Base-by-base conservation (phyloP, 495 filamentous ascomycete species). In the Penicillium malachiteum region DNA sequence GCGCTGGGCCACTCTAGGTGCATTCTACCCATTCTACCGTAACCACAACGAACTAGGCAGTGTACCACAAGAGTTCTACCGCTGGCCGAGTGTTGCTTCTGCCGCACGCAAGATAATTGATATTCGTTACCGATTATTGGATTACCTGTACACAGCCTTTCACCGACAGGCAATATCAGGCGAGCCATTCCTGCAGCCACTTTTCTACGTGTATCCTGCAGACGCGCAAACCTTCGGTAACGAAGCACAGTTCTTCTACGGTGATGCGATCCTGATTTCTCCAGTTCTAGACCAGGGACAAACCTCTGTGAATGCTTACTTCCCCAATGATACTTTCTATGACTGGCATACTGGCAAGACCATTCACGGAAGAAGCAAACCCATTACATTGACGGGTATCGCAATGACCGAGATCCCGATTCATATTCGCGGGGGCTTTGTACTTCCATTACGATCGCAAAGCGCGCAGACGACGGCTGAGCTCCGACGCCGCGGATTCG, bases 61-160 rank as follows among this genome's bases (percentile, higher is more conserved):
- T 16, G 75, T 78, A 31, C 52, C 81, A 0, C 91, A 95, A 69
- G 91, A 96, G 62, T 89, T 90, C 64, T 96, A 95, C 72, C 81
- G 77, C 43, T 94, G 87, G 84, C 64, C 77, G 1, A 68, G 65
- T 3, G 89, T 91, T 2, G 74, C 87, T 6, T 74, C 78, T 10
- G 85, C 87, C 0, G 90, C 88, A 0, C 76, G 76, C 43, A 88
- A 85, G 63, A 84, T 83, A 49, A 91, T 93, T 66, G 82, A 84
- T 41, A 87, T 86, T 63, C 83, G 89, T 17, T 92, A 92, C 75
- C 78, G 78, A 3, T 76, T 94, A 4, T 74, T 94, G 12, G 89
- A 92, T 68, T 94, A 94, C 73, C 80, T 92, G 47, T 93, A 94
- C 79, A 92, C 90, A 0, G 84, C 86, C 0, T 69, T 92, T 62